Evolutionary conservation across 352 stramenopile species (phyloP), one percentile per base, ranked within the genome.

Genomic region (Globisporangium alternatum): DNA sequence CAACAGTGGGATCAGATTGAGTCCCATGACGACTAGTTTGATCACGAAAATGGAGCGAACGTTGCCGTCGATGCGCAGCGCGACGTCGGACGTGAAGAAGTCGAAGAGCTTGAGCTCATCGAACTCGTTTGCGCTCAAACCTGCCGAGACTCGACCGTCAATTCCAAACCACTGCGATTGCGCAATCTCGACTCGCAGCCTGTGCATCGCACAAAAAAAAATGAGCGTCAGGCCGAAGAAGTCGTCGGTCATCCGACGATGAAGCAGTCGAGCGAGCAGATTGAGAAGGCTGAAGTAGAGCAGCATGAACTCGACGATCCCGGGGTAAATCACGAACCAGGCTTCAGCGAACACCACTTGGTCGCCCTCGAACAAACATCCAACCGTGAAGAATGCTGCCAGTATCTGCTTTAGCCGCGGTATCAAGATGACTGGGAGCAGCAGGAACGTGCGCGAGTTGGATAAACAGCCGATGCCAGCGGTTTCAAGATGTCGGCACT

Each of bases 251-350:
- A 81, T 65, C 6, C 74, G 72, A 0, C 69, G 70, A 8, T 72
- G 69, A 13, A 68, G 59, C 22, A 80, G 49, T 47, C 78, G 78
- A 45, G 72, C 69, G 5, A 75, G 15, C 19, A 84, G 64, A 56
- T 86, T 84, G 55, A 82, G 60, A 39, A 83, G 37, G 21, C 65
- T 75, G 60, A 64, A 76, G 37, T 69, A 66, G 5, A 74, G 41
- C 5, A 75, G 54, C 9, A 68, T 30, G 51, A 76, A 64, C 62
- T 85, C 79, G 13, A 53, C 66, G 21, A 86, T 65, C 2, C 66
- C 64, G 0, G 75, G 72, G 44, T 86, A 88, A 5, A 88, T 72
- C 17, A 75, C 66, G 49, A 77, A 85, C 70, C 70, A 77, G 5
- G 64, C 64, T 45, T 75, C 60, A 15, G 55, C 25, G 5, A 77